Conservation (phyloP, 805 yeast species). For the Grigorovia transvaalensis region DNA sequence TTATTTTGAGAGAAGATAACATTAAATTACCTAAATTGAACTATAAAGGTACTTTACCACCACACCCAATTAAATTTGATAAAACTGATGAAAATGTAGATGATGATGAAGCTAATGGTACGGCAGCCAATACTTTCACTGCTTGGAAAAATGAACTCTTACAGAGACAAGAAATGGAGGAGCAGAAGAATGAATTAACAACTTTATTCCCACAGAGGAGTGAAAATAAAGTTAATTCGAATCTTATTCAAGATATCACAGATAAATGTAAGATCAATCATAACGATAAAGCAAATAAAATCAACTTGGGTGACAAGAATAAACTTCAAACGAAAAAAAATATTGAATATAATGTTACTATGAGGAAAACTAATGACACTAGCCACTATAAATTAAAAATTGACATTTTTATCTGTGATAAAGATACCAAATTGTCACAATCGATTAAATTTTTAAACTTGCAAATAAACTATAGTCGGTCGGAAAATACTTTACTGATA, state of each 20-base stretch:
- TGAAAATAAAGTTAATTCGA: conserved; percentile 25
- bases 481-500: conserved; percentile 25
- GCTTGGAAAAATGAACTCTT: conserved; percentile 13
- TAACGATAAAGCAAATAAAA: background rate
- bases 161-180: conserved; percentile 29
- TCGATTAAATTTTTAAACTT: conserved; percentile 14
- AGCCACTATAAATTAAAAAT: conserved; percentile 28
- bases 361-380: conserved; percentile 23
- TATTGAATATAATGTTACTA: conserved; percentile 19
- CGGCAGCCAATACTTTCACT: conserved; percentile 8
- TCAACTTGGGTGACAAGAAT: background rate
- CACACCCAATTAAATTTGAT: conserved; percentile 12
- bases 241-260: conserved; percentile 44
- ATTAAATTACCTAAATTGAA: conserved; percentile 60
- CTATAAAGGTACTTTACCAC: conserved; percentile 49
- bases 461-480: conserved; percentile 13
- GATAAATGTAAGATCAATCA: background rate
- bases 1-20: conserved; percentile 46
- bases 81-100: conserved; percentile 34
- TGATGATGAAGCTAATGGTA: conserved; percentile 21
- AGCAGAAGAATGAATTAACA: conserved; percentile 16
- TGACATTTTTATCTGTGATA: conserved; percentile 15
- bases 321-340: conserved; percentile 10
- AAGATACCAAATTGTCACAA: conserved; percentile 9
- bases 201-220: conserved; percentile 18